Base-by-base conservation (phyloP, 805 yeast genomes). In the Komagataella pseudopastoris region DNA sequence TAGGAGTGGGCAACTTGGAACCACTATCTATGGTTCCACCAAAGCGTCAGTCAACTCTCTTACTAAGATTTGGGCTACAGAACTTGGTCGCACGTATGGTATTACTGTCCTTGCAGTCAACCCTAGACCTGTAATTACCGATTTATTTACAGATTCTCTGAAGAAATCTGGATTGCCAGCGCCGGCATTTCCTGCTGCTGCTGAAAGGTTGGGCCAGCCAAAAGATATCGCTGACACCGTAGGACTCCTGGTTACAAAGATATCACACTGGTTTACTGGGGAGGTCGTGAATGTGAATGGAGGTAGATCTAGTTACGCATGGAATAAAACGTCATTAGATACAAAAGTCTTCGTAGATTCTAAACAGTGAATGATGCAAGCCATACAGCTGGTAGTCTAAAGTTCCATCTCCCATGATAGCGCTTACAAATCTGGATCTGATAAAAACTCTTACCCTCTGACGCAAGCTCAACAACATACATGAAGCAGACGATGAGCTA, bases 221-320 rank as follows among this genome's bases (percentile, higher is more conserved):
- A 52, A 53, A n/a, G 60, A 57, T 36, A 56, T 57, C 47, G 60
- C 58, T 10, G 52, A 51, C 16, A 54, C 55, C 51, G 58, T 55
- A 20, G 56, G 51, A 4, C 55, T 55, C 48, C 45, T 57, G 50
- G 50, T 49, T 51, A 53, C 49, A 17, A 58, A 57, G 44, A 49
- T 51, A 16, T 49, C 55, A 30, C 52, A 57, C 46, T 57, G 60
- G 60, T 47, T 52, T 24, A 49, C 56, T 16, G 60, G 58, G 16
- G 30, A 49, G n/a, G 49, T 50, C 24, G 48, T 57, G 24, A 51
- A 53, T 49, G 58, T 55, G 10, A 57, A 54, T 49, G 60, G 60
- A 48, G 60, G 58, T 47, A 30, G 39, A 18, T n/a, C 30, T 47
- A 30, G 10, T 18, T 18, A 18, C 20, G 39, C 8, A 30, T 30